Base-by-base conservation (phyloP, 2,329 filamentous ascomycete genomes). In the Paecilomyces sp. region DNA sequence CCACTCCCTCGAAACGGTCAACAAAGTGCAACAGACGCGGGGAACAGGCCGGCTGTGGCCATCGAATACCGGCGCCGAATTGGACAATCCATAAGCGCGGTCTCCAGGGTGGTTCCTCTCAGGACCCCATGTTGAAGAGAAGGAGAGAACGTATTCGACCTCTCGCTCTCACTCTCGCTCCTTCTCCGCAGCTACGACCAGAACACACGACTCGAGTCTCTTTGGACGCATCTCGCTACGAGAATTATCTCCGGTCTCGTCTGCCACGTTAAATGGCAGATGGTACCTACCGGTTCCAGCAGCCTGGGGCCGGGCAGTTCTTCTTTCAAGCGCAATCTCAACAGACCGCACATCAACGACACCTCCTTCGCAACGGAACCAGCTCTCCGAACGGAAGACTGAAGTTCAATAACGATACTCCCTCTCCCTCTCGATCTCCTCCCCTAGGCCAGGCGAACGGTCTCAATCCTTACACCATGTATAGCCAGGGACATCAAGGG, bases 241-340 rank as follows among this genome's bases (percentile, higher is more conserved):
- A 66, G 69, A 70, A 68, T 65, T 71, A 71, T 65, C 64, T 69
- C 67, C 71, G 74, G 75, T 77, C 71, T 74, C 74, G 67, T 76
- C 74, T 77, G 74, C 76, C 76, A 72, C 76, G 75, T 76, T 80
- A 80, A 76, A 81, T 81, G 79, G 79, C 79, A 79, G 79, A 81
- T 80, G 79, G 78, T 80, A 76, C 77, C 74, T 80, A 79, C 75
- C 77, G 79, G 74, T 80, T 79, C 77, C 78, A 80, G 74, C 78
- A 80, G 77, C 77, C 78, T 79, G 78, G 77, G 74, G 76, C 77
- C 75, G 78, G 78, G 74, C 78, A 77, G 68, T 80, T 78, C 67
- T 79, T 75, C 68, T 79, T 78, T 64, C 73, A 76, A 71, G 69
- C 75, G 62, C 72, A 74, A 70, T 61, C 71, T 57, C 77, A 79